Evolutionary conservation across 768 basidiomycete genomes (phyloP).

Genomic region (Phanerochaete carnosa): DNA sequence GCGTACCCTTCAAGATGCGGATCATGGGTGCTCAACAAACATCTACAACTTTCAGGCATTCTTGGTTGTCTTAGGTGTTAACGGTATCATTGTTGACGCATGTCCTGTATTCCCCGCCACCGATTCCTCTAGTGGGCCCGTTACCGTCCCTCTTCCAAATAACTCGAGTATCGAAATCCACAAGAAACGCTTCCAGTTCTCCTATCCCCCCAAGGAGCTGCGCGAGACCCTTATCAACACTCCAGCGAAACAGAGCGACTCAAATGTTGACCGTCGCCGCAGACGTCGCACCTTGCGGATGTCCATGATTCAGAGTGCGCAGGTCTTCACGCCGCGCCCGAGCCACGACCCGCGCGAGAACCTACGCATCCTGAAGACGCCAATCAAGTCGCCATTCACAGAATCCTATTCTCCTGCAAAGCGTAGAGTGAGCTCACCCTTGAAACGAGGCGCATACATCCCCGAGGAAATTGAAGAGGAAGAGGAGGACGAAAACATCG

Average conservation of each 20-base stretch:
- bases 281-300: conserved; percentile 51
- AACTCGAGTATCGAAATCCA: conserved; percentile 66
- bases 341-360: conserved; percentile 60
- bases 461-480: conserved; percentile 43
- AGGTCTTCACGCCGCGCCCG: conserved; percentile 69
- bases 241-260: conserved; percentile 36
- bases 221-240: conserved; percentile 50
- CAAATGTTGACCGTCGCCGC: conserved; percentile 29
- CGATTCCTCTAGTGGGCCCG: conserved; percentile 28
- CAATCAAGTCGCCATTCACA: conserved; percentile 36
- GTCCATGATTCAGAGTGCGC: conserved; percentile 72
- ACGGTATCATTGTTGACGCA: conserved; percentile 60
- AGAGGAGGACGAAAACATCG: conserved; percentile 39
- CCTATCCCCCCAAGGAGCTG: conserved; percentile 72
- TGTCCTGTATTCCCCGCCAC: conserved; percentile 53
- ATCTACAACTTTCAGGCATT: conserved; percentile 49
- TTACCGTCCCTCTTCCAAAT: conserved; percentile 63
- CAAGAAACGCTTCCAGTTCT: conserved; percentile 67
- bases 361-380: conserved; percentile 59
- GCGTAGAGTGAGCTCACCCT: conserved; percentile 18
- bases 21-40: background rate
- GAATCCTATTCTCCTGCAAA: background rate
- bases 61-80: conserved; percentile 55
- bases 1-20: background rate
- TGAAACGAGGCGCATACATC: conserved; percentile 14